Conservation (phyloP, 805 yeast genomes). For the Nakazawaea pomicola region DNA sequence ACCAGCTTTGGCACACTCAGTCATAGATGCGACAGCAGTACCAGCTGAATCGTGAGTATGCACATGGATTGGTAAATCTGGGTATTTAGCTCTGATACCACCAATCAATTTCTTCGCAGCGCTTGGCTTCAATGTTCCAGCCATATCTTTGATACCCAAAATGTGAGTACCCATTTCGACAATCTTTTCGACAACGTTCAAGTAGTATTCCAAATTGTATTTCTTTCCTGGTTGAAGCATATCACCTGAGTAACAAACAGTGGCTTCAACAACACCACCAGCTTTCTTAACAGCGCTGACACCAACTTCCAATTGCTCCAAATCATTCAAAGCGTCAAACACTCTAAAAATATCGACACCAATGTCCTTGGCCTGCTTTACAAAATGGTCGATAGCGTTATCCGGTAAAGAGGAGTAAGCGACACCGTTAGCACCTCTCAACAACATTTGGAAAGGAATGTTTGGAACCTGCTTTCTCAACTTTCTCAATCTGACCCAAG, state of each 20-base stretch:
- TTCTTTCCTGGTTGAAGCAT: conserved; percentile 95
- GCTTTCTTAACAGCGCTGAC: conserved; percentile 97
- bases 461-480: conserved; percentile 91
- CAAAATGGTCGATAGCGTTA: conserved; percentile 97
- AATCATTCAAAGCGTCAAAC: conserved; percentile 94
- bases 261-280: conserved; percentile 98
- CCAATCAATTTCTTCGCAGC: conserved; percentile 85
- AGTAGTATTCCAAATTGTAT: conserved; percentile 88
- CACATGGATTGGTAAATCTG: conserved; percentile 94
- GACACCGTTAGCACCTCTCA: conserved; percentile 99
- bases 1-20: conserved; percentile 91
- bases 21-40: conserved; percentile 97
- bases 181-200: conserved; percentile 74
- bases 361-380: conserved; percentile 85
- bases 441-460: conserved; percentile 98
- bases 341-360: conserved; percentile 99
- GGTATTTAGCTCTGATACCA: conserved; percentile 78
- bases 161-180: conserved; percentile 95
- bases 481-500: conserved; percentile 93
- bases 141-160: conserved; percentile 98
- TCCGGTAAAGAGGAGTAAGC: conserved; percentile 98
- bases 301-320: conserved; percentile 96
- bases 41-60: conserved; percentile 99
- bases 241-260: conserved; percentile 98
- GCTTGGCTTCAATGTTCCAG: conserved; percentile 94